Evolutionary conservation across 306 rosid genomes (phyloP).

Genomic region (Cicer pinnatifidum): DNA sequence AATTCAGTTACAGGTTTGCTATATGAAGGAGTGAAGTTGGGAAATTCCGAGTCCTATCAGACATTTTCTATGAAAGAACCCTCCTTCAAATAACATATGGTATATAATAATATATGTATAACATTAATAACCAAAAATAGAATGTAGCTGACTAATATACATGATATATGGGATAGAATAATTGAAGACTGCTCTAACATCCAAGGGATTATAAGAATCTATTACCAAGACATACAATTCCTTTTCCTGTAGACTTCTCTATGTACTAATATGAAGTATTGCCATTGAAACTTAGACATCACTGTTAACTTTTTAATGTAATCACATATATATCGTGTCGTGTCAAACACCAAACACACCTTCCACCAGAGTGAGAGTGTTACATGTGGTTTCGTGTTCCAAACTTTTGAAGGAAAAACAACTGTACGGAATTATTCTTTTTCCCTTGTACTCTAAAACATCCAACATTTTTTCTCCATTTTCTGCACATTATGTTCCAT

Average conservation of each 20-base stretch:
- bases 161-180: constrained; percentile 15
- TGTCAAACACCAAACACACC: too few species aligned
- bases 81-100: too few species aligned
- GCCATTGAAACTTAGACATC: too few species aligned
- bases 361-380: too few species aligned
- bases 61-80: too few species aligned
- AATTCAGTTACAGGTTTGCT: too few species aligned
- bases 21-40: too few species aligned
- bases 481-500: constrained; percentile 21
- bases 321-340: too few species aligned
- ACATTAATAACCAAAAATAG: neutral
- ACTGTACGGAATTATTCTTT: constrained; percentile 20
- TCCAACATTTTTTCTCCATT: constrained; percentile 1
- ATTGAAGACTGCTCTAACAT: constrained; percentile 32
- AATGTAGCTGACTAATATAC: constrained; percentile 18
- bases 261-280: neutral
- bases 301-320: too few species aligned
- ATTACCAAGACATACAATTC: constrained; percentile 23
- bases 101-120: too few species aligned
- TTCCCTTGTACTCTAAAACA: neutral
- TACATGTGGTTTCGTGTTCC: neutral
- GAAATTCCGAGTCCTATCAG: too few species aligned
- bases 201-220: constrained; percentile 31
- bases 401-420: constrained; percentile 30
- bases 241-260: constrained; percentile 13